These are phyloP conservation scores for Jamesozyma piceae DNA, from an alignment of 805 yeast species.

Conservation along the genomic window DNA sequence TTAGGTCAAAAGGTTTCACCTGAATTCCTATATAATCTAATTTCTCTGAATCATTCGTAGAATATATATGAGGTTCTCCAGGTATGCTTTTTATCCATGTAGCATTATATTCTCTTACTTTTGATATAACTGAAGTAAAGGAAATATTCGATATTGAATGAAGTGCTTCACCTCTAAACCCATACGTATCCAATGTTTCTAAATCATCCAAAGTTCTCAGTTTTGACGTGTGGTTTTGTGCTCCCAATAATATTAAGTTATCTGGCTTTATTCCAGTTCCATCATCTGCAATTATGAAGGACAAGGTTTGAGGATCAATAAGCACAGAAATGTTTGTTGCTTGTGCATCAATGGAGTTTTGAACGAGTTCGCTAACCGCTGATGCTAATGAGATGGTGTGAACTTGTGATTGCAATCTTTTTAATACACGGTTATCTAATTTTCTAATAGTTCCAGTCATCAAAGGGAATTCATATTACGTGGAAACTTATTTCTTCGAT, in stretches of 20 bases:
- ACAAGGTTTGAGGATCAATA: constrained; percentile 30
- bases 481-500: background rate
- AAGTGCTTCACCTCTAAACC: constrained; percentile 70
- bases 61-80: constrained; percentile 5
- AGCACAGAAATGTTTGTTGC: constrained; percentile 34
- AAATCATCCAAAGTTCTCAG: constrained; percentile 33
- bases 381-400: constrained; percentile 31
- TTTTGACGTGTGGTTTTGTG: constrained; percentile 49
- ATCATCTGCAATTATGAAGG: constrained; percentile 47
- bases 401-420: constrained; percentile 28
- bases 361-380: constrained; percentile 42
- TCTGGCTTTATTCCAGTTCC: constrained; percentile 56
- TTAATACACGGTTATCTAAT: constrained; percentile 11
- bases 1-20: constrained; percentile 1
- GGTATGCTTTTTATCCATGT: constrained; percentile 22
- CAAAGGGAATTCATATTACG: constrained; percentile 3
- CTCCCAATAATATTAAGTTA: constrained; percentile 41
- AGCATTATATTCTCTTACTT: constrained; percentile 24
- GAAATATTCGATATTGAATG: constrained; percentile 43
- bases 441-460: constrained; percentile 8
- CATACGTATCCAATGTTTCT: constrained; percentile 37
- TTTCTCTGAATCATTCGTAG: constrained; percentile 1
- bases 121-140: constrained; percentile 41
- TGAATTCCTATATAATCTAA: background rate
- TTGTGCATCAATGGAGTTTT: constrained; percentile 47